Conservation (phyloP, 805 yeast genomes). For the Hanseniaspora thailandica region DNA sequence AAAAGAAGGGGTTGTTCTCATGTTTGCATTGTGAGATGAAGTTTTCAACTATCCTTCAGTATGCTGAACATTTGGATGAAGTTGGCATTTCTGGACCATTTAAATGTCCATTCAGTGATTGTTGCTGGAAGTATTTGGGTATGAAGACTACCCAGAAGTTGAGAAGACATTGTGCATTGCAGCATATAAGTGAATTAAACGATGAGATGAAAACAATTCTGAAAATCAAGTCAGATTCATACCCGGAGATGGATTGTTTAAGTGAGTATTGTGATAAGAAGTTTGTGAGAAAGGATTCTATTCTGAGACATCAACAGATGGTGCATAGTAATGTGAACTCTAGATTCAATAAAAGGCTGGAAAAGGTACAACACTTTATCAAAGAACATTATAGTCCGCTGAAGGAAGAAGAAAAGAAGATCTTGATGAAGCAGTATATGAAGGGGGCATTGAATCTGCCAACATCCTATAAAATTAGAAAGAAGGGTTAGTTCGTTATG, state of each 20-base stretch:
- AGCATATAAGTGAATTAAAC: constrained; percentile 31
- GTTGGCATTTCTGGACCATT: constrained; percentile 30
- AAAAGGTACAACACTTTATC: constrained; percentile 20
- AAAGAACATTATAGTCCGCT: background rate
- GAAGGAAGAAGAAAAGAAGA: constrained; percentile 19
- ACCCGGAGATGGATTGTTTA: constrained; percentile 27
- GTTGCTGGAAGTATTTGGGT: constrained; percentile 42
- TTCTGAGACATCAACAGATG: constrained; percentile 40
- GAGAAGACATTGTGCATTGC: constrained; percentile 39
- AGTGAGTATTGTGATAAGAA: constrained; percentile 34
- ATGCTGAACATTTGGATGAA: constrained; percentile 37
- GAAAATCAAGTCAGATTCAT: constrained; percentile 25
- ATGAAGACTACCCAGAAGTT: constrained; percentile 39
- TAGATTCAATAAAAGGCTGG: constrained; percentile 32
- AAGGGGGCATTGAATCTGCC: constrained; percentile 5
- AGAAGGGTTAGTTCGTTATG: background rate
- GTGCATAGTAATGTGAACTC: constrained; percentile 37
- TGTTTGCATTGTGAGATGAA: constrained; percentile 38
- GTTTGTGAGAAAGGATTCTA: constrained; percentile 44
- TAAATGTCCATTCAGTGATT: constrained; percentile 36
- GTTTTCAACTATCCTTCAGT: constrained; percentile 31
- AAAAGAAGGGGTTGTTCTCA: constrained; percentile 35
- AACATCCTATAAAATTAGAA: background rate
- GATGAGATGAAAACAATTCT: constrained; percentile 22
- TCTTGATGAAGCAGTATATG: constrained; percentile 13